These are phyloP conservation scores for Colletotrichum plurivorum DNA, from an alignment of 2,329 filamentous ascomycete species.

Conservation along the genomic window DNA sequence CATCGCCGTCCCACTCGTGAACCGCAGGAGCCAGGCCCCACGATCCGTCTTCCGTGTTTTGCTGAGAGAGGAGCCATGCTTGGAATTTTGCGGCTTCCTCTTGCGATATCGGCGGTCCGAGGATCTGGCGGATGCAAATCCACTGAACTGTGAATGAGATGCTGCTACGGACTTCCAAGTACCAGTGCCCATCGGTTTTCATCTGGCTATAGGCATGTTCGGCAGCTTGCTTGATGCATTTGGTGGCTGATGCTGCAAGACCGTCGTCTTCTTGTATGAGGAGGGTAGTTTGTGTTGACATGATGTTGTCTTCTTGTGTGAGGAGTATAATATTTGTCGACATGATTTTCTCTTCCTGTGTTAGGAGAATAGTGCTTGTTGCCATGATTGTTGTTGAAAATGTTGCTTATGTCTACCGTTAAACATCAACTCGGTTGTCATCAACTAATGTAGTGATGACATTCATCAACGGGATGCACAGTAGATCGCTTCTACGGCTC, in stretches of 20 bases:
- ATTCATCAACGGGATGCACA: background rate
- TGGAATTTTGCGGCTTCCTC: constrained; percentile 9
- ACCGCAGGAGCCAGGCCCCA: constrained; percentile 19
- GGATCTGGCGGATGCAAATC: constrained; percentile 20
- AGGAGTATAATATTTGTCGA: constrained; percentile 8
- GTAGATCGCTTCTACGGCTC: background rate
- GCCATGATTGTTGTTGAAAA: background rate
- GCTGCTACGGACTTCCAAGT: constrained; percentile 20
- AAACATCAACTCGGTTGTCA: background rate
- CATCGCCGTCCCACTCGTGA: constrained; percentile 15
- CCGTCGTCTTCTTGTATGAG: constrained; percentile 9
- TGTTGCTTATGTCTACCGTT: fast-evolving
- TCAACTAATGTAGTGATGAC: background rate
- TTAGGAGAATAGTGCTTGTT: constrained; percentile 14
- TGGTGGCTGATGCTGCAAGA: constrained; percentile 6
- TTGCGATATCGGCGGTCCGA: constrained; percentile 4
- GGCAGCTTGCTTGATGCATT: constrained; percentile 17
- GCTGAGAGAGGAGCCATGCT: constrained; percentile 22
- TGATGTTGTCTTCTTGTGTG: background rate
- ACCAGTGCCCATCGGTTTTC: constrained; percentile 29
- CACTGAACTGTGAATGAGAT: constrained; percentile 25
- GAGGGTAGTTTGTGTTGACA: background rate
- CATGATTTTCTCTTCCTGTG: background rate
- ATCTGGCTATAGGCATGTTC: constrained; percentile 23
- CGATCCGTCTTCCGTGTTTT: constrained; percentile 18